Base-by-base conservation (phyloP, 805 yeast species). In the Tetrapisispora namnaoensis region DNA sequence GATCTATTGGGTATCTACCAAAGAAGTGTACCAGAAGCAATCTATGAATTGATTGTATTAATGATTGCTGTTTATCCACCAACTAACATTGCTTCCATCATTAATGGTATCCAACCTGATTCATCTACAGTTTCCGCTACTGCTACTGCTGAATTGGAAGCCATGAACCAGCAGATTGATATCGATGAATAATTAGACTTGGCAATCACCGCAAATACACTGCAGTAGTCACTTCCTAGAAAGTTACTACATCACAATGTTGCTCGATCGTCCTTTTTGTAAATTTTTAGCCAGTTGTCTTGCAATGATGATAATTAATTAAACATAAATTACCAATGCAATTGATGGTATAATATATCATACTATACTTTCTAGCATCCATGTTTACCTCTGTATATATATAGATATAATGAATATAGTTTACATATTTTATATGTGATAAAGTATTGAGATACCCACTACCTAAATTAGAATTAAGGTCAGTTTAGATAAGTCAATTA, bases 21-120 rank as follows among this genome's bases (percentile, higher is more conserved):
- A 73, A 85, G 85, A 73, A 77, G 90, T 47, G 80, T 91, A 55
- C 90, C 93, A 46, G 83, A 82, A 63, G 81, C 78, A 42, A 82
- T 90, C 50, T 82, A 88, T 65, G 96, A 89, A 63, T 74, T 82
- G 57, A 77, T 91, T 58, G 85, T 89, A 58, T 77, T 84, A 77
- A 82, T 90, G 89, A 82, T 91, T 66, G 95, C 95, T 49, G 78
- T 86, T 59, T 78, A 84, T 60, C 97, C 97, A 43, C 97, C 98
- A 30, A 77, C 80, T 49, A 79, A 86, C 46, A 80, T 88, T 55
- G 79, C 85, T 42, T 75, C 78, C 53, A 80, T 84, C 56, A 71
- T 88, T 55, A 78, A 79, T 32, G 49, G 48, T 42, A 45, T 41
- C 16, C 49, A 46, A 41, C 36, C 39, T 13, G 37, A 35, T 27